Conservation (phyloP, 2,329 filamentous ascomycete genomes). For the Xylaria hypoxylon region DNA sequence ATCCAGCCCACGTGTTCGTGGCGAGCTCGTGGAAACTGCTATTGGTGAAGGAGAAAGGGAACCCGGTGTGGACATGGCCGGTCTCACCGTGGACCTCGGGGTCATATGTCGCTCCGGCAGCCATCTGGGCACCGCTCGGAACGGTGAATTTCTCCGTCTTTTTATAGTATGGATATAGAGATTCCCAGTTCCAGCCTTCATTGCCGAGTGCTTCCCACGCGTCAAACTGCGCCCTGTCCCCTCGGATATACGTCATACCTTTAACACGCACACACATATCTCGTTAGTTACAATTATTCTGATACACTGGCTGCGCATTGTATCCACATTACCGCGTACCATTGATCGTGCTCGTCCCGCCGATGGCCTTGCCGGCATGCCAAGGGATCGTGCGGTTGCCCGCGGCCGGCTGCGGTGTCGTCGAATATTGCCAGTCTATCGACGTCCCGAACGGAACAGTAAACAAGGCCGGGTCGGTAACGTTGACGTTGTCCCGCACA, state of each 20-base stretch:
- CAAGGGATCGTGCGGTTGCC: constrained; percentile 51
- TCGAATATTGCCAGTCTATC: constrained; percentile 54
- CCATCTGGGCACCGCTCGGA: constrained; percentile 52
- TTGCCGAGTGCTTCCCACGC: constrained; percentile 59
- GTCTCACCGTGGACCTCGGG: constrained; percentile 51
- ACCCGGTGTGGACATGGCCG: constrained; percentile 55
- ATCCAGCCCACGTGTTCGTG: constrained; percentile 50
- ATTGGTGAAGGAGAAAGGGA: constrained; percentile 52
- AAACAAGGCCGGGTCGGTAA: constrained; percentile 49
- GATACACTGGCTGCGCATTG: neutral
- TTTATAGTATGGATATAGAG: constrained; percentile 60
- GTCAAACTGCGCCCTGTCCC: constrained; percentile 56
- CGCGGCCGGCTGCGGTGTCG: constrained; percentile 49
- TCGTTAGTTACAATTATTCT: constrained; percentile 38
- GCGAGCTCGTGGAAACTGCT: constrained; percentile 48
- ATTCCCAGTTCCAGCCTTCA: constrained; percentile 59
- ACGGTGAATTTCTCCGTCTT: constrained; percentile 55
- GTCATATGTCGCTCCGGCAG: constrained; percentile 53
- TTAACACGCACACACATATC: neutral
- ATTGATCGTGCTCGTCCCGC: constrained; percentile 57
- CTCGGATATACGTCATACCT: constrained; percentile 60
- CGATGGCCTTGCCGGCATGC: constrained; percentile 54
- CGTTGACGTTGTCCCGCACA: constrained; percentile 51
- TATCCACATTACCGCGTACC: constrained; percentile 43
- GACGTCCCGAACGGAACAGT: constrained; percentile 44